Evolutionary conservation across 192 early-diverging fungal genomes (phyloP).

Genomic region (Umbelopsis ramanniana): DNA sequence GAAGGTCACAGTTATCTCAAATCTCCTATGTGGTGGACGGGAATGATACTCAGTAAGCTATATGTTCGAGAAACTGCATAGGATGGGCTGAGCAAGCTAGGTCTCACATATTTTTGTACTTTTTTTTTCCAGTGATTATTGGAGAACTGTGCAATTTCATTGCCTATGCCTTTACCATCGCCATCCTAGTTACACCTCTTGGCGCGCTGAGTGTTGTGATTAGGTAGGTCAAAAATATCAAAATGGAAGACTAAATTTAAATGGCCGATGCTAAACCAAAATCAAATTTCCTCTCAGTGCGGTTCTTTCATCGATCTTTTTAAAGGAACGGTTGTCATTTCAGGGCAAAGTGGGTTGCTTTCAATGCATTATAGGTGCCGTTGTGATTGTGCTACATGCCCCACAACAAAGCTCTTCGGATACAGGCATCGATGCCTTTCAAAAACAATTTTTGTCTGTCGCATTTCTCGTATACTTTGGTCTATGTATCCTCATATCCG

Average conservation of each 20-base stretch:
- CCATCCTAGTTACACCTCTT: slow-evolving; percentile 95
- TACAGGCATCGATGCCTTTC: slow-evolving; percentile 76
- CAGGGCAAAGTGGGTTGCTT: slow-evolving; percentile 89
- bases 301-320: slow-evolving; percentile 82
- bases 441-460: slow-evolving; percentile 37
- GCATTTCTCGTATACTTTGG: slow-evolving; percentile 77
- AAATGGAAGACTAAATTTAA: not conserved
- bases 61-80: not conserved
- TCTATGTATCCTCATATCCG: slow-evolving; percentile 60
- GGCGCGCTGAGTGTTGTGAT: slow-evolving; percentile 91
- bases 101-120: not conserved
- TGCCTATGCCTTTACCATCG: slow-evolving; percentile 97
- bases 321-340: slow-evolving; percentile 78
- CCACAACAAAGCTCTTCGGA: slow-evolving; percentile 79
- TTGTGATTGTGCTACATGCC: slow-evolving; percentile 84
- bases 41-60: slow-evolving; percentile 59
- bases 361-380: slow-evolving; percentile 83
- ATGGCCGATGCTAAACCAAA: not conserved
- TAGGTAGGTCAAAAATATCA: slow-evolving; percentile 46
- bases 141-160: slow-evolving; percentile 96
- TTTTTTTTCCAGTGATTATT: slow-evolving; percentile 73
- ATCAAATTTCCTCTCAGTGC: slow-evolving; percentile 58
- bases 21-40: slow-evolving; percentile 60
- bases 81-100: too few species aligned
- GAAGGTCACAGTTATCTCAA: slow-evolving; percentile 58